These are phyloP conservation scores for Crithidia bombi DNA, from an alignment of 208 protist species.

Conservation along the genomic window DNA sequence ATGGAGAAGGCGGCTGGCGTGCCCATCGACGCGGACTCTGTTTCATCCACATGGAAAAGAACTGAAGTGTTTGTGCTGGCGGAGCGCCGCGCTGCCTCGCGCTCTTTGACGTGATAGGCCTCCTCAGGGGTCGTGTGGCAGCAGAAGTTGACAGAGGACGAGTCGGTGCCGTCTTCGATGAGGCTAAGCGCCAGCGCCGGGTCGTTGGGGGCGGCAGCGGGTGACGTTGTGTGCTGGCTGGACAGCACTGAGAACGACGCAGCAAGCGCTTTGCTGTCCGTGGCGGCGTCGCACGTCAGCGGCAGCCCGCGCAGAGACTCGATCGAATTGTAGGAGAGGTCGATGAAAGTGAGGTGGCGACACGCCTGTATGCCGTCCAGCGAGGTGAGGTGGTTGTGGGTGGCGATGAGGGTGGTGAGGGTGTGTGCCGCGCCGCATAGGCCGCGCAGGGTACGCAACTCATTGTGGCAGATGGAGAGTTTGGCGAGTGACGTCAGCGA, in stretches of 20 bases:
- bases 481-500: constrained; percentile 19
- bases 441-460: constrained; percentile 28
- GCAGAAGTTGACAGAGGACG: constrained; percentile 7
- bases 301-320: constrained; percentile 35
- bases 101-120: neutral
- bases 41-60: constrained; percentile 14
- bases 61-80: constrained; percentile 12
- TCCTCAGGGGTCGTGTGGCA: neutral
- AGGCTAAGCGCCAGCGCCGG: neutral
- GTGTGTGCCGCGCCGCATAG: constrained; percentile 27
- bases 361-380: constrained; percentile 38
- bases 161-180: neutral
- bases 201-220: neutral
- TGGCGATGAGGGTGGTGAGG: constrained; percentile 38
- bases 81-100: neutral
- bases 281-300: neutral
- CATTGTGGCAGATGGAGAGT: constrained; percentile 33
- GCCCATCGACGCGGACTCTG: neutral
- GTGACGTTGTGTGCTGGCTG: neutral
- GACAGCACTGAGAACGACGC: neutral
- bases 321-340: constrained; percentile 41
- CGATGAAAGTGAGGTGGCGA: constrained; percentile 31
- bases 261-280: neutral
- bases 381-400: constrained; percentile 37
- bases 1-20: constrained; percentile 1